These are phyloP conservation scores for Apiotrichum sp. DNA, from an alignment of 1,284 basidiomycete species.

Conservation along the genomic window DNA sequence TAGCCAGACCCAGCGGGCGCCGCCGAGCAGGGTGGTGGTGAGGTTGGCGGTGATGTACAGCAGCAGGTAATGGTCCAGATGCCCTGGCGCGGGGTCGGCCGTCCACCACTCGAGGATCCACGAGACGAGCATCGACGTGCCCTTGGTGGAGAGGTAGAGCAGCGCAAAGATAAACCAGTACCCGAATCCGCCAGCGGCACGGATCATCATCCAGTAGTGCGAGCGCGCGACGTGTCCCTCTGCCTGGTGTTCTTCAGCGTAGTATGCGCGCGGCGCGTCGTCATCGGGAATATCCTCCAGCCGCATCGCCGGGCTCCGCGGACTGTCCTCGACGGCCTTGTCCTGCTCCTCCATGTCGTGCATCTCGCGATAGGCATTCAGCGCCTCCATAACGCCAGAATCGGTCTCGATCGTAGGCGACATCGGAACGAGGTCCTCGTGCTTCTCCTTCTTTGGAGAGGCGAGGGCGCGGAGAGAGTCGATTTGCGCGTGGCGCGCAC, in stretches of 20 bases:
- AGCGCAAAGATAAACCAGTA: constrained; percentile 43
- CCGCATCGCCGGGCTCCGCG: background rate
- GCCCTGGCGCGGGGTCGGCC: constrained; percentile 21
- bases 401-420: background rate
- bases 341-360: background rate
- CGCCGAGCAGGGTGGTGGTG: constrained; percentile 19
- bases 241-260: constrained; percentile 64
- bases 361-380: background rate
- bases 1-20: constrained; percentile 43
- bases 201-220: constrained; percentile 39
- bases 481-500: constrained; percentile 15
- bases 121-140: constrained; percentile 18
- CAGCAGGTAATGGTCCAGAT: constrained; percentile 32
- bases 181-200: constrained; percentile 39
- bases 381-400: background rate
- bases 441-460: constrained; percentile 3
- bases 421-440: background rate
- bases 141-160: constrained; percentile 25
- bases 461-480: constrained; percentile 10
- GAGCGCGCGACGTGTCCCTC: constrained; percentile 48
- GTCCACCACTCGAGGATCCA: constrained; percentile 39
- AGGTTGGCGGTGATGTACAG: constrained; percentile 26
- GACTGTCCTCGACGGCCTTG: background rate
- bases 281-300: constrained; percentile 1
- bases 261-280: constrained; percentile 43